Percentiles rank a stretch among this genome's conserved stretches.
Conservation (phyloP, 164 flowering plant species). For the Cinnamomum chago region DNA sequence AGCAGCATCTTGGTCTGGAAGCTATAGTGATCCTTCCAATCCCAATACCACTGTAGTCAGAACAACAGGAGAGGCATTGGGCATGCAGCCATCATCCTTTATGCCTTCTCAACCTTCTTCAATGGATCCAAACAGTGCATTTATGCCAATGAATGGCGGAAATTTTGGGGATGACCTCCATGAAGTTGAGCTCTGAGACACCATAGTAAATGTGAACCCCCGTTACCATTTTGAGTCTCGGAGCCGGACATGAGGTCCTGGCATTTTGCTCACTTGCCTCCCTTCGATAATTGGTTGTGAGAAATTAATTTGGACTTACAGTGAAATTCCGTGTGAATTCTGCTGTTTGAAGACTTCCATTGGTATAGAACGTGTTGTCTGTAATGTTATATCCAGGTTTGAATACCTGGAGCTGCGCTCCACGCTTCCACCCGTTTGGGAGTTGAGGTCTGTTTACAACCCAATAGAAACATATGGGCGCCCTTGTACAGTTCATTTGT, state of each 20-base stretch:
- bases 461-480: constrained; percentile 12
- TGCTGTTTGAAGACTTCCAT: constrained; percentile 5
- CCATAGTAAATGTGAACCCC: not conserved
- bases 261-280: constrained; percentile 10
- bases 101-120: constrained; percentile 32
- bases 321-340: constrained; percentile 7
- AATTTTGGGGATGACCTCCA: constrained; percentile 62
- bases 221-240: not conserved
- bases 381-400: not conserved
- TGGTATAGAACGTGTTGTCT: not conserved
- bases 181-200: constrained; percentile 65
- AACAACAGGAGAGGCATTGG: constrained; percentile 41
- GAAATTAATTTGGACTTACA: constrained; percentile 5
- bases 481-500: constrained; percentile 61
- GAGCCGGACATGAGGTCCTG: not conserved
- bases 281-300: not conserved
- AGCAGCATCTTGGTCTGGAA: constrained; percentile 86
- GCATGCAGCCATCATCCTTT: constrained; percentile 36
- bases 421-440: not conserved
- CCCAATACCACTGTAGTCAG: constrained; percentile 21
- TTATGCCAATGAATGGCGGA: constrained; percentile 26
- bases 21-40: constrained; percentile 34
- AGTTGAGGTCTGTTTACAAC: constrained; percentile 14
- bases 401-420: constrained; percentile 11
- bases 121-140: constrained; percentile 4